Base-by-base conservation (phyloP, 2,329 filamentous ascomycete species). In the Aureobasidium pullulans region DNA sequence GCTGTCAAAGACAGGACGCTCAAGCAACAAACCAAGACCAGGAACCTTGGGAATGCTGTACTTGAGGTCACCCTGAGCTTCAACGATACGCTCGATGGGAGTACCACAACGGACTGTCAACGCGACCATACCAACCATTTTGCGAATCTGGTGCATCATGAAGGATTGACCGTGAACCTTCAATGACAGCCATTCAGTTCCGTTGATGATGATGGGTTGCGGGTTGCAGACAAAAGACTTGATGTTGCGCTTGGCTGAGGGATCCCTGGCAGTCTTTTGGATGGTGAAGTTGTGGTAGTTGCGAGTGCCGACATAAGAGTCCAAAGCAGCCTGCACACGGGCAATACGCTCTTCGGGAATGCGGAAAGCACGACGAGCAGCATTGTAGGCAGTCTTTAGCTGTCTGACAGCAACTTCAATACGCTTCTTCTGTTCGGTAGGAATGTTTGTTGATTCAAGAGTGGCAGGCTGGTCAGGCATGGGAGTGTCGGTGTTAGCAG, bases 91-190 rank as follows among this genome's bases (percentile, higher is more conserved):
- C 10, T 82, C 76, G 4, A 85, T 78, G 4, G 88, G 80, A n/a
- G 86, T 86, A 53, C 90, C 94, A 71, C 89, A 95, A 39, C 94
- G 86, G 6, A 95, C 87, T 6, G 93, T 79, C 62, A 99, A 79
- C 36, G 90, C 85, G 8, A 85, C 90, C 87, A 99, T 91, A 60
- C 89, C 90, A 15, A 99, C 90, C 94, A 99, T 97, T 76, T 97
- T 99, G 69, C 94, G 87, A 73, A 99, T 99, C 77, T 99, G 94
- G 74, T 99, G 94, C 94, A 99, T 99, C 94, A 99, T 99, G 81
- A 99, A 99, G 69, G 88, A 93, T 75, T 99, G 94, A 0, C 94
- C 94, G 73, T 99, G 94, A 28, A 99, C 92, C 72, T 96, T 96
- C 65, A 97, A 80, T 44, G 88, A 94, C 4, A 99, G 80, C 94